Evolutionary conservation across 108 stramenopile genomes (phyloP).

Genomic region (Schizochytrium sp.): DNA sequence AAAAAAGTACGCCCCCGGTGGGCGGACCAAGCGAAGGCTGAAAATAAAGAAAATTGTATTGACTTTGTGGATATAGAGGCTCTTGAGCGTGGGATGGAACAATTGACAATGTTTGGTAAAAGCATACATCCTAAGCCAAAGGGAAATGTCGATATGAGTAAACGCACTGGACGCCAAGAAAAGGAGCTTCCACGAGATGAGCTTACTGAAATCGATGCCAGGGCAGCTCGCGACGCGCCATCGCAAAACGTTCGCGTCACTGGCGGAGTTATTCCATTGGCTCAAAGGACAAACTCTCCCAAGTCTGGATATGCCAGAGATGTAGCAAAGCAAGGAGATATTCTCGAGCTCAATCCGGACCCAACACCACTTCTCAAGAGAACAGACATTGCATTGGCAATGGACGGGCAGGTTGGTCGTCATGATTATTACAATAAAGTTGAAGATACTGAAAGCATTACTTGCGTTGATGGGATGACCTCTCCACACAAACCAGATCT

Average conservation of each 20-base stretch:
- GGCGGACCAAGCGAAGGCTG: neutral
- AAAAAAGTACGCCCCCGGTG: neutral
- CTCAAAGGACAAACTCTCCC: neutral
- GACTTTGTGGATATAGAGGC: neutral
- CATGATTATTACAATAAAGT: no score
- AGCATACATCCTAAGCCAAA: neutral
- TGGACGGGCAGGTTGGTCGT: neutral
- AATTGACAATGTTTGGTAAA: neutral
- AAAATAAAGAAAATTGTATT: neutral
- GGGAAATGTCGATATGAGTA: neutral
- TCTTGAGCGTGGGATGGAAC: neutral
- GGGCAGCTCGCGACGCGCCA: neutral
- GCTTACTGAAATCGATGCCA: neutral
- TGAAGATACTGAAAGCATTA: neutral
- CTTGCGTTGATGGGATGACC: neutral
- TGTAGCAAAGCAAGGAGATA: neutral
- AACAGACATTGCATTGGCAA: neutral
- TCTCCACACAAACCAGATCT: neutral
- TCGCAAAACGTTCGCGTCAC: constrained; percentile 14
- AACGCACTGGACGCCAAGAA: neutral
- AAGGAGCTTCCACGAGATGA: neutral
- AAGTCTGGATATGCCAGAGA: neutral
- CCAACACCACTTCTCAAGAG: neutral
- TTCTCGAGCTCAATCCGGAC: constrained; percentile 32
- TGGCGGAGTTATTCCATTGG: constrained; percentile 19